phyloP scores from a whole-genome alignment of 23 red algal genomes.

The Gracilaria domingensis region DNA sequence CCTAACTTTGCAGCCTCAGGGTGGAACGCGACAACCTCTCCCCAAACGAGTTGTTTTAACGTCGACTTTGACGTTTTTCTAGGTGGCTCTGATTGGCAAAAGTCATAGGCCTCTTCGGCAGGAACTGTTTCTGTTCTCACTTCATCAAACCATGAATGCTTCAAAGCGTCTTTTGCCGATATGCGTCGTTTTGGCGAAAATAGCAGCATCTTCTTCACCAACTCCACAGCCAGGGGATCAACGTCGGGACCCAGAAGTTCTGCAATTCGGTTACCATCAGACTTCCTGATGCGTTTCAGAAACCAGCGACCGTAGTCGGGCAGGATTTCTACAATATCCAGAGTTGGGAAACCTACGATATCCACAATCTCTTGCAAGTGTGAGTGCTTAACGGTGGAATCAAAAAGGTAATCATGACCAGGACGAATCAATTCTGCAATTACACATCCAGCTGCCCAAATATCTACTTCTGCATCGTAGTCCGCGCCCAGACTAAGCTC shows the following conservation, averaged over 20 bases:
- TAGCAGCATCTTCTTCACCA: conserved; percentile 78
- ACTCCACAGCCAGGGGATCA: conserved; percentile 77
- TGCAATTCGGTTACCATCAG: conserved; percentile 42
- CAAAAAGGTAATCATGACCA: conserved; percentile 74
- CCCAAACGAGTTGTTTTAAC: conserved; percentile 62
- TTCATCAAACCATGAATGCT: conserved; percentile 91
- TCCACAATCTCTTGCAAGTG: conserved; percentile 83
- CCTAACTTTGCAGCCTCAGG: conserved; percentile 32
- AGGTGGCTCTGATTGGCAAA: conserved; percentile 54
- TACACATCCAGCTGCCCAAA: conserved; percentile 95
- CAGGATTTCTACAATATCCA: conserved; percentile 30
- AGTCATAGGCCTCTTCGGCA: conserved; percentile 28
- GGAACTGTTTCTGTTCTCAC: background rate
- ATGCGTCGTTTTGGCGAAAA: conserved; percentile 83
- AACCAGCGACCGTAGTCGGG: conserved; percentile 44
- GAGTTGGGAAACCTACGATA: conserved; percentile 76
- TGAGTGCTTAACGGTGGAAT: conserved; percentile 68
- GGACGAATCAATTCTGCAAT: conserved; percentile 86
- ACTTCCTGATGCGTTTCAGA: conserved; percentile 25
- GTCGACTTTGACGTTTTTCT: conserved; percentile 44
- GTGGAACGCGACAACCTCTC: conserved; percentile 64
- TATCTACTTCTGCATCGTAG: conserved; percentile 92
- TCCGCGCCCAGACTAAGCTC: conserved; percentile 83
- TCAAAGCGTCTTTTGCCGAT: conserved; percentile 75
- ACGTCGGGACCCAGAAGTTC: conserved; percentile 30